Conservation (phyloP, 2,329 filamentous ascomycete genomes). For the Tolypocladium paradoxum region DNA sequence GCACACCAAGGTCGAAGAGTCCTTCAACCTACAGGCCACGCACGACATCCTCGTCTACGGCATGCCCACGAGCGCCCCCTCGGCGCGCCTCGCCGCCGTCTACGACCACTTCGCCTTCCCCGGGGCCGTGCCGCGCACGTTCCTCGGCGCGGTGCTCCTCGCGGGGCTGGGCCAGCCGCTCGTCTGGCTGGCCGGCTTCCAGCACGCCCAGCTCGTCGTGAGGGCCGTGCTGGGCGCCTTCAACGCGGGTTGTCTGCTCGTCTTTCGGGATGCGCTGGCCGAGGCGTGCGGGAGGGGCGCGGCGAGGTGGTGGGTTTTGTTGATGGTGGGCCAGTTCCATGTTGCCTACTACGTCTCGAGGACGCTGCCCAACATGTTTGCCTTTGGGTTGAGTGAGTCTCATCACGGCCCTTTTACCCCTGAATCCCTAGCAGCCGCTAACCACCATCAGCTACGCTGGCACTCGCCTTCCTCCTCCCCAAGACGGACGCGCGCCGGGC, state of each 20-base stretch:
- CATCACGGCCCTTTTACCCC: neutral
- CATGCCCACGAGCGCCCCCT: conserved; percentile 40
- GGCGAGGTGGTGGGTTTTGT: conserved; percentile 67
- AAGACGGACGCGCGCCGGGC: conserved; percentile 15
- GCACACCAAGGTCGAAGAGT: conserved; percentile 97
- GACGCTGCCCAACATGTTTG: conserved; percentile 93
- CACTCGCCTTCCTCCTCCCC: conserved; percentile 38
- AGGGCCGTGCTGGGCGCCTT: conserved; percentile 66
- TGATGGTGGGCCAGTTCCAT: conserved; percentile 84
- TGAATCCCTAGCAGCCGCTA: neutral
- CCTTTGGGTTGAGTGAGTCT: conserved; percentile 68
- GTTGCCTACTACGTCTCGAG: conserved; percentile 85
- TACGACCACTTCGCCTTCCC: conserved; percentile 92
- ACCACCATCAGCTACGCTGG: conserved; percentile 47
- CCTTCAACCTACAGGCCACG: conserved; percentile 89
- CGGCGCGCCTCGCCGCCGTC: conserved; percentile 40
- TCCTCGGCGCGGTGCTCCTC: conserved; percentile 69
- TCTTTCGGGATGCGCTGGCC: conserved; percentile 53
- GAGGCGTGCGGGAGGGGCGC: conserved; percentile 57
- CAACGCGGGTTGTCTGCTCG: conserved; percentile 59
- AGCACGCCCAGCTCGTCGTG: conserved; percentile 51
- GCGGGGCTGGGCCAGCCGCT: conserved; percentile 62
- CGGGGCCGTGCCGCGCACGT: conserved; percentile 84
- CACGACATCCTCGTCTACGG: conserved; percentile 84
- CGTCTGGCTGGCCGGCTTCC: conserved; percentile 43